phyloP scores from a whole-genome alignment of 176 grass and related monocot species.

The Avena eriantha region DNA sequence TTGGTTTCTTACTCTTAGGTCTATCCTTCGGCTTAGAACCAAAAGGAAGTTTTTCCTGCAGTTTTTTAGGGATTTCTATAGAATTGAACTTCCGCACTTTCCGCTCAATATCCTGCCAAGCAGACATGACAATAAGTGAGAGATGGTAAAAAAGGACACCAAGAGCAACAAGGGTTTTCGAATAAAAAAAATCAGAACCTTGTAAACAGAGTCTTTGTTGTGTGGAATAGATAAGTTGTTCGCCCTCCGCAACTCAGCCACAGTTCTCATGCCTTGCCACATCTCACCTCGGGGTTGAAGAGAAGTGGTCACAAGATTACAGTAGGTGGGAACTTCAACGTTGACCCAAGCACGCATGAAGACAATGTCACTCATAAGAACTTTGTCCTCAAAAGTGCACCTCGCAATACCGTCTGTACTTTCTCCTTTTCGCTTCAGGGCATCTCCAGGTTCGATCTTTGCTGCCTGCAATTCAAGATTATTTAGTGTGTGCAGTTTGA shows the following conservation, averaged over 20 bases:
- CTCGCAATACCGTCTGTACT: conserved; percentile 86
- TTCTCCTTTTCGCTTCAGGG: conserved; percentile 69
- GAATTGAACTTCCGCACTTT: conserved; percentile 86
- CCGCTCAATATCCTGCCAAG: conserved; percentile 74
- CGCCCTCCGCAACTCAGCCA: conserved; percentile 67
- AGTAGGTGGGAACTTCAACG: conserved; percentile 78
- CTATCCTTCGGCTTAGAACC: conserved; percentile 77
- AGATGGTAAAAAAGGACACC: background rate
- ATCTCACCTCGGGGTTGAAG: conserved; percentile 69
- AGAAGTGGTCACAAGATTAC: conserved; percentile 75
- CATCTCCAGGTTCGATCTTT: conserved; percentile 69
- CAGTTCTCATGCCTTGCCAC: conserved; percentile 95
- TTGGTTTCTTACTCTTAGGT: conserved; percentile 43
- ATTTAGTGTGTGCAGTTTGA: conserved; percentile 23
- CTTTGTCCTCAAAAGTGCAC: conserved; percentile 97
- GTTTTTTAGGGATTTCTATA: conserved; percentile 75
- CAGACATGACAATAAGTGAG: conserved; percentile 26
- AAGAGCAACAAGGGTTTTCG: background rate
- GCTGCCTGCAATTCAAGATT: conserved; percentile 65
- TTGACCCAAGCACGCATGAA: conserved; percentile 93
- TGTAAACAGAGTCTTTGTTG: conserved; percentile 91
- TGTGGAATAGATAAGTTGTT: conserved; percentile 68
- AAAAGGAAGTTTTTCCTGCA: conserved; percentile 84
- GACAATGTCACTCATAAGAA: conserved; percentile 99
- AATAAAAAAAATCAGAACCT: conserved; percentile 51